Evolutionary conservation across 352 stramenopile genomes (phyloP), one percentile per base, ranked within the genome.

Genomic region (Globisporangium nagaii): DNA sequence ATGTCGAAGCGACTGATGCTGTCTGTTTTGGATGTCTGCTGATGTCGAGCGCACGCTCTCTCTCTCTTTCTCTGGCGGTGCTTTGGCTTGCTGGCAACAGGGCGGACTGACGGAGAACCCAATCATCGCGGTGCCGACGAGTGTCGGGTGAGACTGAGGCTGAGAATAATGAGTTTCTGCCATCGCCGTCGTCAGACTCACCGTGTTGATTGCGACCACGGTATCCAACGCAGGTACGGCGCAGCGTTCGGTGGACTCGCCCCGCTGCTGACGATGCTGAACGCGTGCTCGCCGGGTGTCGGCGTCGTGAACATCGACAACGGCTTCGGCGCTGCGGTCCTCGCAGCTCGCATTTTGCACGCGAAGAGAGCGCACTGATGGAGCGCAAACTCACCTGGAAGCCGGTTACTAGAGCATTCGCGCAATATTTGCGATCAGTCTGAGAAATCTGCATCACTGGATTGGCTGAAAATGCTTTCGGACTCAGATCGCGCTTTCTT

Each of bases 241-340:
- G 83, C 82, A 20, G 83, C 84, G 3, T 95, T 95, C 46, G 81
- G 87, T 2, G 96, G 96, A 0, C 68, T 99, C 10, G 95, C 92
- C 47, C 95, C 96, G 0, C 72, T 99, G 42, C 70, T 98, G 17
- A 98, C 96, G 10, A 99, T 99, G 96, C 75, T 99, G 31, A 99
- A 99, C 68, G 94, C 88, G 19, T 99, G 96, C 65, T 96, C 93
- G 39, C 96, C 96, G 13, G 96, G 96, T n/a, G 95, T 99, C 2
- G 91, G 89, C n/a, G 95, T 98, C 35, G 93, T 98, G n/a, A 99
- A 99, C 68, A 98, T 99, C 58, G 96, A 99, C 71, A 99, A 99
- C 64, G 96, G 96, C 32, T 99, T 99, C 73, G 96, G 96, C 6
- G 96, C 92, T 4, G 96, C 96, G 9, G 93, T 97, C 1, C 84